Conservation (phyloP, 148 eudicot species). For the Cornus florida region DNA sequence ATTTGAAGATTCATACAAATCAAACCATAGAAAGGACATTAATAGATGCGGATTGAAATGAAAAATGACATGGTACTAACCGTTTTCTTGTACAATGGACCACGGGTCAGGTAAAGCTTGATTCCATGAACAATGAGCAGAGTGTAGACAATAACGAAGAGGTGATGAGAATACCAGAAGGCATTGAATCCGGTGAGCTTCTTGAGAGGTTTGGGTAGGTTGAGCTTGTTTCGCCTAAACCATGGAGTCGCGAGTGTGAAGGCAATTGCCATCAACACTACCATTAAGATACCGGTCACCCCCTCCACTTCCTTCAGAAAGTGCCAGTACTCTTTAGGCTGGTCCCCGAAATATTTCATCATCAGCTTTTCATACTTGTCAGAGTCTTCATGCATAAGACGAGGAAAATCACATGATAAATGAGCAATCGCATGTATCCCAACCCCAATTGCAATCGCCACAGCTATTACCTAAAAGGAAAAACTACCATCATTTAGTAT, state of each 20-base stretch:
- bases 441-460: slow-evolving; percentile 49
- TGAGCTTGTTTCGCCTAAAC: slow-evolving; percentile 44
- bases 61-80: slow-evolving; percentile 20
- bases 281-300: slow-evolving; percentile 51
- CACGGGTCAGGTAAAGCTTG: slow-evolving; percentile 40
- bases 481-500: background rate
- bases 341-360: slow-evolving; percentile 37
- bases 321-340: slow-evolving; percentile 44
- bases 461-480: slow-evolving; percentile 37
- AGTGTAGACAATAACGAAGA: slow-evolving; percentile 48
- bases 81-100: slow-evolving; percentile 43
- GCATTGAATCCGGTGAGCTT: slow-evolving; percentile 62
- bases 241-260: slow-evolving; percentile 52
- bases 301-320: slow-evolving; percentile 52
- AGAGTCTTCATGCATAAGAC: slow-evolving; percentile 30
- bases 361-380: slow-evolving; percentile 27
- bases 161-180: slow-evolving; percentile 64
- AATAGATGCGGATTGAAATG: background rate
- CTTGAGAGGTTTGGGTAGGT: slow-evolving; percentile 39
- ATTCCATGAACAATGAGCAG: slow-evolving; percentile 46
- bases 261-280: slow-evolving; percentile 52
- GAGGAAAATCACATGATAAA: slow-evolving; percentile 49
- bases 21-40: background rate
- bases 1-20: background rate
- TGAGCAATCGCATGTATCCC: slow-evolving; percentile 44